phyloP scores from a whole-genome alignment of 768 basidiomycete genomes.

The Pleurotus tuber-regium region DNA sequence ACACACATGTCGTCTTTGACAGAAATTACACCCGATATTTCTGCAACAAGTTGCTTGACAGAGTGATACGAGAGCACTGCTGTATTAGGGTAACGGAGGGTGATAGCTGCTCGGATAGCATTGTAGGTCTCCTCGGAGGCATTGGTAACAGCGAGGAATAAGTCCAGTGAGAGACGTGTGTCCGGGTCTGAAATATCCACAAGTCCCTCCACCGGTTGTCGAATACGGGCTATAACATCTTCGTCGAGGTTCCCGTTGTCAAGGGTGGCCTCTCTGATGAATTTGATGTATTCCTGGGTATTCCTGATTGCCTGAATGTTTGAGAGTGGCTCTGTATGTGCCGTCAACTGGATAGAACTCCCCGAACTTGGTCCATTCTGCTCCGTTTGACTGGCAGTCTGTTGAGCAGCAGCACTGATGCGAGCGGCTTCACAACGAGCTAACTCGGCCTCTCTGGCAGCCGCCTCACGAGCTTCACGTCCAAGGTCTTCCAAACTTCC shows the following conservation, averaged over 20 bases:
- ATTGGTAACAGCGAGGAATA: constrained; percentile 23
- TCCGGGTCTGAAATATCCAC: constrained; percentile 15
- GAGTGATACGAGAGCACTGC: constrained; percentile 13
- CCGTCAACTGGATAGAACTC: constrained; percentile 16
- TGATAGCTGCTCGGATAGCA: constrained; percentile 15
- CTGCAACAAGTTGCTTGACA: constrained; percentile 4
- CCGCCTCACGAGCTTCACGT: background rate
- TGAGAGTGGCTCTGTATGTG: constrained; percentile 13
- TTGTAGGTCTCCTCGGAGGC: constrained; percentile 25
- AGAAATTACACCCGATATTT: constrained; percentile 28
- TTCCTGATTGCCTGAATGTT: constrained; percentile 10
- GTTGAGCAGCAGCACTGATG: background rate
- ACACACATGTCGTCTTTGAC: constrained; percentile 40
- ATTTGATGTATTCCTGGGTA: constrained; percentile 13
- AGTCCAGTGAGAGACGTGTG: constrained; percentile 20
- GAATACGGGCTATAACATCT: constrained; percentile 9
- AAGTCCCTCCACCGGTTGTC: constrained; percentile 14
- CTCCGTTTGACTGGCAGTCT: background rate
- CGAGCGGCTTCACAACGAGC: background rate
- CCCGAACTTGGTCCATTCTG: constrained; percentile 3
- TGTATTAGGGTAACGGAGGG: constrained; percentile 16
- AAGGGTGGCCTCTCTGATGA: constrained; percentile 15
- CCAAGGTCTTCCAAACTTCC: background rate
- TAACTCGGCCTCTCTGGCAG: background rate
- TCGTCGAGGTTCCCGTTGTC: constrained; percentile 16